Percentiles rank a stretch among this genome's conserved stretches.
These are phyloP conservation scores for Yamadazyma diddensiae DNA, from an alignment of 1,139 yeast species.

Conservation along the genomic window DNA sequence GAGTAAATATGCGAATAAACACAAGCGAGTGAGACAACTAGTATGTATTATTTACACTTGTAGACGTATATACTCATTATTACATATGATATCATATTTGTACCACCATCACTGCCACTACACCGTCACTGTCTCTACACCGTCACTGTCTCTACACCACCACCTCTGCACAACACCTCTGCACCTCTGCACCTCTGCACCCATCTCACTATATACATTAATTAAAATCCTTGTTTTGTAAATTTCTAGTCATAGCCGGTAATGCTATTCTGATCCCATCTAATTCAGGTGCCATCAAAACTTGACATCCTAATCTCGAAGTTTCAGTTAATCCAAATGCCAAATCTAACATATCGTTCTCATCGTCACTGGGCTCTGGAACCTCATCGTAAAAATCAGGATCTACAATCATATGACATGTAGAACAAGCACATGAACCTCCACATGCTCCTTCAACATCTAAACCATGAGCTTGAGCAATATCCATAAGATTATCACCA, in stretches of 20 bases:
- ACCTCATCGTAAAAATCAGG: conserved; percentile 88
- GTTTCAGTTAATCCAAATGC: conserved; percentile 97
- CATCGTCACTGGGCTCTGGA: conserved; percentile 97
- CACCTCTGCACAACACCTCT: too few relatives aligned
- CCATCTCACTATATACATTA: conserved; percentile 7
- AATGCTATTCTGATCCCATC: conserved; percentile 95
- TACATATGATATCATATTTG: too few relatives aligned
- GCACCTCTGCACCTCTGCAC: neutral
- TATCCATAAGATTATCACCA: conserved; percentile 88
- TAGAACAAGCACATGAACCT: conserved; percentile 97
- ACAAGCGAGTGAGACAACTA: too few relatives aligned
- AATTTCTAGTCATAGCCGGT: conserved; percentile 95
- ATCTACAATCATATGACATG: conserved; percentile 94
- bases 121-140: too few relatives aligned
- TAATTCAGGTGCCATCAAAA: conserved; percentile 80
- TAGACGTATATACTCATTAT: too few relatives aligned
- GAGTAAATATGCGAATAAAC: too few relatives aligned
- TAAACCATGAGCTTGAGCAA: conserved; percentile 88
- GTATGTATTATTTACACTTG: too few relatives aligned
- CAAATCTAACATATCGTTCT: conserved; percentile 95
- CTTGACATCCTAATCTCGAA: conserved; percentile 94
- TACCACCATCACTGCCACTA: too few relatives aligned
- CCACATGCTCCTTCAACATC: conserved; percentile 99
- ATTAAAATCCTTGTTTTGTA: conserved; percentile 72
- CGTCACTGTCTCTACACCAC: too few relatives aligned